Evolutionary conservation across 139 green algal genomes (phyloP), one percentile per base, ranked within the genome.

Genomic region (Chlorella sp.): DNA sequence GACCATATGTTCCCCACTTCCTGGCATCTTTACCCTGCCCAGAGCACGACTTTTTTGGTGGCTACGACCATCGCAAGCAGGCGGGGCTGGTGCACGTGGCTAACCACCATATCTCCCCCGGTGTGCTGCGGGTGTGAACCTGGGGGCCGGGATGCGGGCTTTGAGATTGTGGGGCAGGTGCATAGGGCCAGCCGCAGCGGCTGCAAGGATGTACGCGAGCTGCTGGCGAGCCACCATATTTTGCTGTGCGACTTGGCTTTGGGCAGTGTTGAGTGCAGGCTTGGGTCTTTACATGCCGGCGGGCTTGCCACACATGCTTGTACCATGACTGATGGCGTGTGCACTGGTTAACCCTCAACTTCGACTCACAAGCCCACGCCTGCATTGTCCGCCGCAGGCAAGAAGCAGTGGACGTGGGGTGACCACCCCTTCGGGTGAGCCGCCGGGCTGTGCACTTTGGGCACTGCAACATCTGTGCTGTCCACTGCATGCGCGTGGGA

Each of bases 341-440:
- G n/a, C n/a, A n/a, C n/a, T n/a, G n/a, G n/a, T n/a, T n/a, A n/a
- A n/a, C n/a, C n/a, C n/a, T n/a, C n/a, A n/a, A n/a, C n/a, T n/a
- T n/a, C n/a, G n/a, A n/a, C n/a, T n/a, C n/a, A n/a, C n/a, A n/a
- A n/a, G n/a, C n/a, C n/a, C n/a, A n/a, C 8, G 8, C 51, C 51
- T 60, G 14, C 51, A 26, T 60, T 11, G 13, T 60, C n/a, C n/a
- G n/a, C n/a, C n/a, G 64, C 64, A 36, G 75, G 75, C 54, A 81
- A 81, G 75, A 81, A 81, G 54, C 54, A 70, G 36, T 81, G 75
- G 75, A 81, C 75, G 0, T 81, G 75, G 75, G 75, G 75, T 3
- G 32, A 44, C n/a, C 75, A 81, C 54, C 51, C 68, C n/a, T 81
- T 81, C 70, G 75, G 75, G 75, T 81, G 75, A 26, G 73, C 6